Conservation (phyloP, 2,329 filamentous ascomycete species). For the Mycogone perniciosa region DNA sequence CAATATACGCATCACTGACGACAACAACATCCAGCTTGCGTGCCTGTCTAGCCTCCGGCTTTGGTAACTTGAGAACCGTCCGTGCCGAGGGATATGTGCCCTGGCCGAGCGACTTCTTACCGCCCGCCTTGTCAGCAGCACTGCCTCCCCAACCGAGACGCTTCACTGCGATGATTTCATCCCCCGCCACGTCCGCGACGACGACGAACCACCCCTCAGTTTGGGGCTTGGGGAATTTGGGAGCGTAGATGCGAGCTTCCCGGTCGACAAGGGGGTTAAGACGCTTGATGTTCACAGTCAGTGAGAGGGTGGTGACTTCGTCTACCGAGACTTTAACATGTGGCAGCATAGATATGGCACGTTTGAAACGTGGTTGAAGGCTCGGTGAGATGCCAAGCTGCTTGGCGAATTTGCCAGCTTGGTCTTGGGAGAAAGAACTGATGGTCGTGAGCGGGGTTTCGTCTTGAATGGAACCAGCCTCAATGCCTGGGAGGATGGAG, state of each 20-base stretch:
- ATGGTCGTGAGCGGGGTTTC: constrained; percentile 38
- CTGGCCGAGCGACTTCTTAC: constrained; percentile 27
- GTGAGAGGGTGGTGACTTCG: constrained; percentile 53
- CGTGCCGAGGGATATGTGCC: constrained; percentile 46
- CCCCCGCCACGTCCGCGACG: constrained; percentile 57
- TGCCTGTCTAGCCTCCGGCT: constrained; percentile 35
- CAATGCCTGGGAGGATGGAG: constrained; percentile 71
- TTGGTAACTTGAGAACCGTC: constrained; percentile 55
- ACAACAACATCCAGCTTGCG: constrained; percentile 68
- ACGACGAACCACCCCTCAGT: constrained; percentile 90
- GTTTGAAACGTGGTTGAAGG: constrained; percentile 43
- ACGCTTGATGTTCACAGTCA: constrained; percentile 60
- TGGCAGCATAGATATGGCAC: constrained; percentile 61
- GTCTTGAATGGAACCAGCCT: constrained; percentile 36
- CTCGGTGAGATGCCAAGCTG: constrained; percentile 43
- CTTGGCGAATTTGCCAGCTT: constrained; percentile 40
- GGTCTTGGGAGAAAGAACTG: constrained; percentile 28
- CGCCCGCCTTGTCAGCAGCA: constrained; percentile 10
- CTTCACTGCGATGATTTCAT: constrained; percentile 83
- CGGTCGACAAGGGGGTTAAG: constrained; percentile 58
- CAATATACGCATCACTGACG: constrained; percentile 82
- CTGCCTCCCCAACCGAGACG: constrained; percentile 62
- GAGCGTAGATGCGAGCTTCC: constrained; percentile 75
- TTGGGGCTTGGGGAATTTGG: constrained; percentile 88
- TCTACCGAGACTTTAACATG: constrained; percentile 57